These are phyloP conservation scores for Mucor saturninus DNA, from an alignment of 371 early-diverging fungal genomes.

Conservation along the genomic window DNA sequence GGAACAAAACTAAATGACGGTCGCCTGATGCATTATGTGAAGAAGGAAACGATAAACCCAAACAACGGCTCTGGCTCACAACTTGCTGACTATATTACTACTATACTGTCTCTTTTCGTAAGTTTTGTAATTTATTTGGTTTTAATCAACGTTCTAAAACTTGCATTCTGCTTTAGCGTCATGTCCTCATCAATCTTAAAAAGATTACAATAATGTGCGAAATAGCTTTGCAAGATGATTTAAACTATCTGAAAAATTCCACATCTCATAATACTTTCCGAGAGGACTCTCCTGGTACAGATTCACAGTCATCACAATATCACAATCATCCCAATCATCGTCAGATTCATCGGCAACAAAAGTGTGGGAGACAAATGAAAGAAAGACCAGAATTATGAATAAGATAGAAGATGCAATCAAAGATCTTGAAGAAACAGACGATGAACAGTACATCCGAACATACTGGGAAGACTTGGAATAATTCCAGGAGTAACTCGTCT, in stretches of 20 bases:
- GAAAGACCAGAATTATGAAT: constrained; percentile 11
- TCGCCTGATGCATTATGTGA: constrained; percentile 21
- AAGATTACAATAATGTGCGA: constrained; percentile 13
- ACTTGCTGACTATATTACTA: constrained; percentile 19
- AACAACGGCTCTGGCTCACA: constrained; percentile 17
- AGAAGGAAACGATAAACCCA: constrained; percentile 21
- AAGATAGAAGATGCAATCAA: constrained; percentile 14
- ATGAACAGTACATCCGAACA: constrained; percentile 8
- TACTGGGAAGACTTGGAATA: constrained; percentile 9
- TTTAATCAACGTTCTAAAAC: constrained; percentile 19
- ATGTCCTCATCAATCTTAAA: constrained; percentile 12
- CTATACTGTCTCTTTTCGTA: constrained; percentile 17
- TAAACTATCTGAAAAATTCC: constrained; percentile 8
- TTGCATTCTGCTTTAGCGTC: constrained; percentile 16
- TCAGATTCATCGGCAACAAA: constrained; percentile 15
- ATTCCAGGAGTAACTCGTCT: constrained; percentile 6
- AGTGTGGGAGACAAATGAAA: constrained; percentile 12
- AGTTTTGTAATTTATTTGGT: constrained; percentile 14
- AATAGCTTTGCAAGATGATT: constrained; percentile 15
- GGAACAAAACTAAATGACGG: constrained; percentile 21
- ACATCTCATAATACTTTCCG: constrained; percentile 8
- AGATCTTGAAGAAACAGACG: constrained; percentile 11
- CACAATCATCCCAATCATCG: constrained; percentile 13
- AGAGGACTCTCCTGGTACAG: constrained; percentile 10
- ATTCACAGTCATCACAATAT: constrained; percentile 8